Conservation (phyloP, 495 filamentous ascomycete genomes). For the Hapsidospora chrysogenum region DNA sequence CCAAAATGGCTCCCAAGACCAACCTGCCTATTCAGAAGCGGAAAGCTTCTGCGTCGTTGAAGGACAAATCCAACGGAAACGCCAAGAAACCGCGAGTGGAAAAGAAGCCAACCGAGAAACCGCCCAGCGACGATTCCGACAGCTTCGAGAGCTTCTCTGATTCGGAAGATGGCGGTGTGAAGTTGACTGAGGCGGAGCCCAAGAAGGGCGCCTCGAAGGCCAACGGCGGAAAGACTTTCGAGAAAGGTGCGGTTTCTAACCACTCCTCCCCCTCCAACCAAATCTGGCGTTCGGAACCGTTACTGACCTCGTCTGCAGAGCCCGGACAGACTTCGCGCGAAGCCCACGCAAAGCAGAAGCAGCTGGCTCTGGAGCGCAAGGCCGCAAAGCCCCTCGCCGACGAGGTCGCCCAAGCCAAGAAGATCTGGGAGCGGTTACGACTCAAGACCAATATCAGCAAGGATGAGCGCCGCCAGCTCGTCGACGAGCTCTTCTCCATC, state of each 20-base stretch:
- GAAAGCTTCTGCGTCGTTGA: constrained; percentile 20
- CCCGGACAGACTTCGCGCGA: constrained; percentile 45
- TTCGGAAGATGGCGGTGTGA: constrained; percentile 15
- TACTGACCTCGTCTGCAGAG: constrained; percentile 2
- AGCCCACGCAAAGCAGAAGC: constrained; percentile 84
- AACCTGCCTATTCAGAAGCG: constrained; percentile 16
- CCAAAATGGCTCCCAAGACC: constrained; percentile 14
- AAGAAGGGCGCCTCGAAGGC: constrained; percentile 8
- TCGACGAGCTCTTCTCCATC: constrained; percentile 77
- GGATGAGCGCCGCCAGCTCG: constrained; percentile 71
- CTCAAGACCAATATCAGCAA: constrained; percentile 78
- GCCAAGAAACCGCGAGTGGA: constrained; percentile 27
- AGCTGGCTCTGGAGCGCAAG: constrained; percentile 74
- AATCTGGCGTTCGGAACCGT: too few species aligned
- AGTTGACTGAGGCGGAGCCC: constrained; percentile 4
- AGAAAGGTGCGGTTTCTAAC: constrained; percentile 12
- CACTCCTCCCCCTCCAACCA: too few species aligned
- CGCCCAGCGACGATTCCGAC: constrained; percentile 16
- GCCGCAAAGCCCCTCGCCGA: constrained; percentile 84
- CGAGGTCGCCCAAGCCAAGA: constrained; percentile 74
- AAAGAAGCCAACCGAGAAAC: constrained; percentile 12
- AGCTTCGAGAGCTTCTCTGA: constrained; percentile 16
- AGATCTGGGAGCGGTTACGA: constrained; percentile 88
- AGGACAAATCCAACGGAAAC: constrained; percentile 11
- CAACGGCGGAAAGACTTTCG: constrained; percentile 9